Evolutionary conservation across 768 basidiomycete genomes (phyloP), one percentile per base, ranked within the genome.

Genomic region (Cystobasidium onofrii): DNA sequence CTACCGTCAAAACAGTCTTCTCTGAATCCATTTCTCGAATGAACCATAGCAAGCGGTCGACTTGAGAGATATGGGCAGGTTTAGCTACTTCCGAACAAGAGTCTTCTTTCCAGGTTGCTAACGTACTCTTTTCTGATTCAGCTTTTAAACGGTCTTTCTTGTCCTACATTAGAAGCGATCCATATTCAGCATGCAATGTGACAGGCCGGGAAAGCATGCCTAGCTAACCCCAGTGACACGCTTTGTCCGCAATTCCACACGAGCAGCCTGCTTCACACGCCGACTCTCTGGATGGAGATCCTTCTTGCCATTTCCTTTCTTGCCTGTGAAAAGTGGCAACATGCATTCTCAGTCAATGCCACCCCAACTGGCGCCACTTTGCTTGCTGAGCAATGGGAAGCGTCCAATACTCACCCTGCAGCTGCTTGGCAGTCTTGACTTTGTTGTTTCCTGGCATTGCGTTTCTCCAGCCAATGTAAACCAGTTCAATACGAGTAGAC

Each of bases 221-320:
- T 7, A 66, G n/a, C 64, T 39, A 17, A 67, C 65, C 25, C 36
- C 69, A n/a, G 29, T 55, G 20, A 71, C 41, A 25, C 55, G 29
- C 39, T 71, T 71, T 12, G 69, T 71, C 12, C 69, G 50, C 23
- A 71, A 18, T 29, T 71, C 69, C 7, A 71, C 69, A 23, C 69
- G 50, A 31, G 55, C 54, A 10, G 54, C 54, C 27, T 71, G 69
- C 54, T 71, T 71, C 1, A 71, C 54, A 34, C 54, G 23, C 12
- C 69, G 12, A 20, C 36, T 41, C 7, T 71, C 43, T 4, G 69
- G 69, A 43, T 71, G 69, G 15, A 71, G 54, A 60, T 71, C 69
- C 34, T 71, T 71, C 69, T 55, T 31, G 50, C 69, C 69, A 3
- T 25, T 71, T 29, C 52, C 69, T 36, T 71, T 71, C 55, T 71